Percentiles rank a stretch among this genome's conserved stretches.
These are phyloP conservation scores for Sphaerulina musiva DNA, from an alignment of 2,329 filamentous ascomycete genomes.

Conservation along the genomic window DNA sequence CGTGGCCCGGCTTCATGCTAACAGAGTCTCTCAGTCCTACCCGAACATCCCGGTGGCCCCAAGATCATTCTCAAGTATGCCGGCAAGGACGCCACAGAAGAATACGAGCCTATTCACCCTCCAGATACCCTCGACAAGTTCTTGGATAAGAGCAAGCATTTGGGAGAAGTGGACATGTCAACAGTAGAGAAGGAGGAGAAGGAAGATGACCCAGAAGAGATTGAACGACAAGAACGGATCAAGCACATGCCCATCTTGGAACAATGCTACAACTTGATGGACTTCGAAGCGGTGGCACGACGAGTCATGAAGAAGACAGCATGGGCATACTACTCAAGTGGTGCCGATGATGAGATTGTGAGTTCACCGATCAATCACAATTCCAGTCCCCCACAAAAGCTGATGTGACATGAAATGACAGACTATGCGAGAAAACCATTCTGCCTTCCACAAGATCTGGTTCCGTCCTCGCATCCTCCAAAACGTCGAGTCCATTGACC, in stretches of 20 bases:
- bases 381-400: background rate
- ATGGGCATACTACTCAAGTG: conserved; percentile 97
- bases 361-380: background rate
- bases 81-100: conserved; percentile 87
- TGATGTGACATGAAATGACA: conserved; percentile 34
- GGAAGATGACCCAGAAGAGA: conserved; percentile 63
- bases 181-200: conserved; percentile 65
- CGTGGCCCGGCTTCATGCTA: conserved; percentile 35
- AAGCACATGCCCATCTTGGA: conserved; percentile 73
- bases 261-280: conserved; percentile 88
- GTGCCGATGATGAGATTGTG: conserved; percentile 60
- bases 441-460: conserved; percentile 94
- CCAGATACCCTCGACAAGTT: conserved; percentile 80
- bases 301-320: conserved; percentile 91
- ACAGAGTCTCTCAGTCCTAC: conserved; percentile 17
- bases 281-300: conserved; percentile 90
- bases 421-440: conserved; percentile 74
- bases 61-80: conserved; percentile 97
- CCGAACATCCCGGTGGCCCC: conserved; percentile 72
- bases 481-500: conserved; percentile 81
- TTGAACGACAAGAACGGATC: conserved; percentile 57
- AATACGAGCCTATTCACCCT: conserved; percentile 83
- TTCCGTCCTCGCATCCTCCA: conserved; percentile 86
- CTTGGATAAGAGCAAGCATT: conserved; percentile 75
- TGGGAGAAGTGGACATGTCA: conserved; percentile 82